Evolutionary conservation across 2,329 filamentous ascomycete genomes (phyloP).

Genomic region (Hypoxylon sp.): DNA sequence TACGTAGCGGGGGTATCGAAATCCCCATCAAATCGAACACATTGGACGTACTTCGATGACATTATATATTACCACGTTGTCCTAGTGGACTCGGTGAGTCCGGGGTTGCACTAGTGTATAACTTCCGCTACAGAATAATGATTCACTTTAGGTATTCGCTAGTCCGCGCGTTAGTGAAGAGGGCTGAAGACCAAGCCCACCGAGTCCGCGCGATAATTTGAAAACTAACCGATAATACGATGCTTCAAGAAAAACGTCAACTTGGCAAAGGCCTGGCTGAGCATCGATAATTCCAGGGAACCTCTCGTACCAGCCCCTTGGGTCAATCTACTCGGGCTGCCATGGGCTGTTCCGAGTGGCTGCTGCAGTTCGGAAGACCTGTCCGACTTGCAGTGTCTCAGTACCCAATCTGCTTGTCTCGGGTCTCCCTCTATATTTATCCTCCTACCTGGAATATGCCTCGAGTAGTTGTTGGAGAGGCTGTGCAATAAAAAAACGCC

Average conservation of each 20-base stretch:
- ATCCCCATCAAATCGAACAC: background rate
- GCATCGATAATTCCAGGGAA: conserved; percentile 24
- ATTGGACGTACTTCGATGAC: background rate
- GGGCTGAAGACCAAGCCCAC: conserved; percentile 8
- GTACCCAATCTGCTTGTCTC: background rate
- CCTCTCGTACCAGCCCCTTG: conserved; percentile 18
- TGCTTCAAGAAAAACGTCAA: conserved; percentile 9
- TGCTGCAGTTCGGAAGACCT: background rate
- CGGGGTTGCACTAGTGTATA: conserved; percentile 16
- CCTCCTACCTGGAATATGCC: background rate
- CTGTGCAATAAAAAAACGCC: background rate
- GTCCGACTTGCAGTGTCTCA: conserved; percentile 5
- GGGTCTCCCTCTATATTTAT: background rate
- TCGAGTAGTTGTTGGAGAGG: background rate
- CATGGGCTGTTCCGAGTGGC: conserved; percentile 22
- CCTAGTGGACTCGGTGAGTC: conserved; percentile 7
- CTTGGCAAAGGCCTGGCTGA: background rate
- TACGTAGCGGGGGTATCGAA: background rate
- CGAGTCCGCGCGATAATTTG: background rate
- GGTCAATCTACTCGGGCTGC: conserved; percentile 9
- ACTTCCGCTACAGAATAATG: conserved; percentile 18
- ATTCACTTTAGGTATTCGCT: conserved; percentile 11
- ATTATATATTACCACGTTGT: conserved; percentile 1
- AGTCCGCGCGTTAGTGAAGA: conserved; percentile 22
- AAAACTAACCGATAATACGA: conserved; percentile 17